Evolutionary conservation across 345 rosid genomes (phyloP).

Genomic region (Bruguiera gymnorhiza): DNA sequence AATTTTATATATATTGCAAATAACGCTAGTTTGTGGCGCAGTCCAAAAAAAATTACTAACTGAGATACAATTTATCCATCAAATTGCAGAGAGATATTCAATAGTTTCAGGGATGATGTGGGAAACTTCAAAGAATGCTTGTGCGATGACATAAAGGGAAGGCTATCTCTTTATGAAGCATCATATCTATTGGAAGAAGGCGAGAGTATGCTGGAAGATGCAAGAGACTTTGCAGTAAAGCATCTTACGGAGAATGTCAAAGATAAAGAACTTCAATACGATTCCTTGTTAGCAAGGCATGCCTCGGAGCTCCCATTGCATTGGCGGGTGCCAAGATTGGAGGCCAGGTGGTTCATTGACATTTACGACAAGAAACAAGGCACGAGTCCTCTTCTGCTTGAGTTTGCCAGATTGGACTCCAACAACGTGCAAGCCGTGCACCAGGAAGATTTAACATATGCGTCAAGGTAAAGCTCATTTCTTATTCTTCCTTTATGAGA

Average conservation of each 20-base stretch:
- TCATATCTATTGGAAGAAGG: constrained; percentile 9
- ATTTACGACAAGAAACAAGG: constrained; percentile 20
- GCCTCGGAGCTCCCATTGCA: constrained; percentile 34
- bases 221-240: constrained; percentile 11
- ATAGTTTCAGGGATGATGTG: constrained; percentile 12
- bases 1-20: too few species aligned
- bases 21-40: too few species aligned
- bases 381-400: constrained; percentile 28
- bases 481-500: too few species aligned
- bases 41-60: too few species aligned
- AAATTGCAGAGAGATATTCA: constrained; percentile 15
- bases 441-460: constrained; percentile 39
- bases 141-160: constrained; percentile 13
- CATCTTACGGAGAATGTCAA: constrained; percentile 1
- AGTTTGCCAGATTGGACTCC: constrained; percentile 47
- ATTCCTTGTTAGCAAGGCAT: constrained; percentile 27
- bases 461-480: constrained; percentile 22
- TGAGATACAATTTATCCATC: not conserved
- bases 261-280: not conserved
- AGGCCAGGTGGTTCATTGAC: constrained; percentile 49
- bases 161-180: constrained; percentile 21
- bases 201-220: constrained; percentile 18
- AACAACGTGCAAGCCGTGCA: constrained; percentile 38
- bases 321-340: constrained; percentile 45
- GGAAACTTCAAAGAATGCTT: constrained; percentile 8